phyloP scores from a whole-genome alignment of 176 grass and related monocot species.

The Aegilops longissima region DNA sequence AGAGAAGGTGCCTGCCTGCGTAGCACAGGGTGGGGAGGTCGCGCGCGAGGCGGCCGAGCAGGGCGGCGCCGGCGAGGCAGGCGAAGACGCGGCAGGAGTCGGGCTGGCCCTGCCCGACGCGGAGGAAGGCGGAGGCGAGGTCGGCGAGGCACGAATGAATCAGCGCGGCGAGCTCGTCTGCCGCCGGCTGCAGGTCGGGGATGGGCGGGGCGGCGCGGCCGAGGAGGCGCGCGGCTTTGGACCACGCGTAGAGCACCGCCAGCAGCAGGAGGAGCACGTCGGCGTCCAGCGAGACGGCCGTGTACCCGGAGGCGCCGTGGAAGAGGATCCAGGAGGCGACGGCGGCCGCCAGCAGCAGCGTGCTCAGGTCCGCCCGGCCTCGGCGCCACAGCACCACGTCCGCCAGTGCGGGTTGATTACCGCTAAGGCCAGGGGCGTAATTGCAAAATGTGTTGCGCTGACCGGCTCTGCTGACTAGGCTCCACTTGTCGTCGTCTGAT shows the following conservation, averaged over 20 bases:
- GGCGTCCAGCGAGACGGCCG: conserved; percentile 56
- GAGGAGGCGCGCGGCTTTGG: conserved; percentile 8
- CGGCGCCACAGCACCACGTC: conserved; percentile 84
- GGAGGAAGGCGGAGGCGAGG: too few species aligned
- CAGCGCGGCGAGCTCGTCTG: not conserved
- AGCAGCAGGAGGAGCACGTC: conserved; percentile 77
- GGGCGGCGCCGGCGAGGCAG: too few species aligned
- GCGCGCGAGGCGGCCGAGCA: too few species aligned
- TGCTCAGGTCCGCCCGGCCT: conserved; percentile 37
- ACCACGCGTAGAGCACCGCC: conserved; percentile 74
- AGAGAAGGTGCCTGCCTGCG: too few species aligned
- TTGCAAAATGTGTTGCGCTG: too few species aligned
- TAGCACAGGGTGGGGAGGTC: too few species aligned
- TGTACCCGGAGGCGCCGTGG: conserved; percentile 26
- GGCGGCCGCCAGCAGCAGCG: conserved; percentile 39
- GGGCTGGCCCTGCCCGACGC: too few species aligned
- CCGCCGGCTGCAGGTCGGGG: not conserved
- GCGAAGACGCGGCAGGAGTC: too few species aligned
- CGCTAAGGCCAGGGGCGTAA: too few species aligned
- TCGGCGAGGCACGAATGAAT: too few species aligned
- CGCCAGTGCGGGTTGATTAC: conserved; percentile 20
- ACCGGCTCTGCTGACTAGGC: too few species aligned
- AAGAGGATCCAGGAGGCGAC: conserved; percentile 58
- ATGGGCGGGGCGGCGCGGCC: not conserved
- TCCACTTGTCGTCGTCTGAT: too few species aligned